phyloP scores from a whole-genome alignment of 2,329 filamentous ascomycete species.

The Sporothrix luriei region DNA sequence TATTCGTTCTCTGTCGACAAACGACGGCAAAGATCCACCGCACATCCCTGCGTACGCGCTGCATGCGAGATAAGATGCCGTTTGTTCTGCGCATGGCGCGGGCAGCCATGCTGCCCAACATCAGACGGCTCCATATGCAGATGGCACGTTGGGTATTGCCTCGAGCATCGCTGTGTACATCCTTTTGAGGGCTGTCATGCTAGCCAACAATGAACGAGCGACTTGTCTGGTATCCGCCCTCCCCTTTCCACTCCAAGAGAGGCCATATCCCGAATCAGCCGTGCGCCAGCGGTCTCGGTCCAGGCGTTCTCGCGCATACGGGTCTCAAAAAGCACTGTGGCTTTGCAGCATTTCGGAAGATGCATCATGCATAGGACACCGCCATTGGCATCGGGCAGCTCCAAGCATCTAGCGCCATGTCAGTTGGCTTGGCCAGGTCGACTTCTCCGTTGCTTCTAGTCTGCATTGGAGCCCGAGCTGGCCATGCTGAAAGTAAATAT shows the following conservation, averaged over 20 bases:
- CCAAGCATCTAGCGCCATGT: neutral
- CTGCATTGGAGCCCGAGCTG: too few species aligned
- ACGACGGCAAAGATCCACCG: neutral
- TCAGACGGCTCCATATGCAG: neutral
- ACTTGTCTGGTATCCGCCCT: neutral
- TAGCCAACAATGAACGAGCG: neutral
- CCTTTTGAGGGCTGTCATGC: neutral
- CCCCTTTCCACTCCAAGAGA: neutral
- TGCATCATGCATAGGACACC: neutral
- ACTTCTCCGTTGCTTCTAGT: neutral
- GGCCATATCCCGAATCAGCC: constrained; percentile 28
- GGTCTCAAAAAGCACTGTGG: neutral
- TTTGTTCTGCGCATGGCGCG: constrained; percentile 7
- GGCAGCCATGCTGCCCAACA: constrained; percentile 18
- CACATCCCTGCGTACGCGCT: neutral
- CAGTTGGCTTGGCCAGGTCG: neutral
- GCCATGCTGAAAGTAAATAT: too few species aligned
- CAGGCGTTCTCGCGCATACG: neutral
- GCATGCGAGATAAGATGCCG: constrained; percentile 5
- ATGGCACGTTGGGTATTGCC: neutral
- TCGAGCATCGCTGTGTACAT: too few species aligned
- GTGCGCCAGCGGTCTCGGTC: neutral
- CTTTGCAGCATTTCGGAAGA: neutral
- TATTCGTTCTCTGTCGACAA: neutral
- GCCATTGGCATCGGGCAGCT: neutral